Evolutionary conservation across 805 yeast genomes (phyloP), one percentile per base, ranked within the genome.

Genomic region (Candida suzukii): DNA sequence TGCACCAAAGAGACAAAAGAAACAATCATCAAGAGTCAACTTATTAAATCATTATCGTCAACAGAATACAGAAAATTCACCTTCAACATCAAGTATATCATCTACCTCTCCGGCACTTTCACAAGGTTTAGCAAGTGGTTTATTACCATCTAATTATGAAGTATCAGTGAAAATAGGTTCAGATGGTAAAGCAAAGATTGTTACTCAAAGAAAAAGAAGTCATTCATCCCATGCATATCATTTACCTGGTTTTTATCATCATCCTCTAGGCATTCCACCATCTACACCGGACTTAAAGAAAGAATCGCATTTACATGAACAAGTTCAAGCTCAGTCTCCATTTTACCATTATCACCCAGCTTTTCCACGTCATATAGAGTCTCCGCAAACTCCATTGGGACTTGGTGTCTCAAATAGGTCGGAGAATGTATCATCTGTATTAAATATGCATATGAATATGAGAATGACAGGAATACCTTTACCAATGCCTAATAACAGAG

Each of bases 151-250:
- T 1, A 43, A 52, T 19, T 50, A 38, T 28, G 50, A 56, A 39
- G 46, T 56, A 18, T 46, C 56, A 0, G 50, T 56, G 6, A 48
- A 52, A 25, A 46, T 56, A 2, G 46, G 47, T 39, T 42, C 54
- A 10, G 54, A 53, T 21, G 60, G 60, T 29, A 54, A 51, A 37
- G 69, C 60, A 39, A 47, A 51, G 41, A 52, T 46, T 46, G 62
- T 41, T 31, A 58, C 47, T 18, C 16, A 36, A 26, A 26, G 20
- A 38, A 56, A 48, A 47, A 35, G 9, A 17, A 11, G 14, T 24
- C 21, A 21, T 24, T 9, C 16, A 10, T n/a, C n/a, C n/a, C n/a
- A n/a, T n/a, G 29, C n/a, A 35, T 24, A 24, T 18, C 35, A 53
- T 56, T 45, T 43, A 34, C 37, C 50, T 37, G 40, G 53, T n/a